A percentile compares a stretch with the other conserved stretches of the same genome.
These are phyloP conservation scores for Aspergillus caelatus DNA, from an alignment of 2,329 filamentous ascomycete species.

Conservation along the genomic window DNA sequence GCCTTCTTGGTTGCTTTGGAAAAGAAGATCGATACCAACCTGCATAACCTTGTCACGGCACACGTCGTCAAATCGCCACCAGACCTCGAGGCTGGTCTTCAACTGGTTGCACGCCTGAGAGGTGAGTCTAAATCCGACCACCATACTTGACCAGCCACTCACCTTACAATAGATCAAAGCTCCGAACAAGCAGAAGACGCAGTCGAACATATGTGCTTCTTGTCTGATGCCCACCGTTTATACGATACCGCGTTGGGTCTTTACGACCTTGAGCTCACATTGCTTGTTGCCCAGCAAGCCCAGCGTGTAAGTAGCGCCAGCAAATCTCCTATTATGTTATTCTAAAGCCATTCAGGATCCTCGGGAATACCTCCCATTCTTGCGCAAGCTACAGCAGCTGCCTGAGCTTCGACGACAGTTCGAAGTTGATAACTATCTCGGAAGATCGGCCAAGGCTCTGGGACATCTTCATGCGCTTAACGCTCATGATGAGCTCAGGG, in stretches of 20 bases:
- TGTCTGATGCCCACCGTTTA: constrained; percentile 87
- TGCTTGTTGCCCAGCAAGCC: constrained; percentile 91
- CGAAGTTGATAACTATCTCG: constrained; percentile 85
- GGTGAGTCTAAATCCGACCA: constrained; percentile 33
- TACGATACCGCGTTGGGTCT: constrained; percentile 89
- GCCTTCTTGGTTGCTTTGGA: constrained; percentile 73
- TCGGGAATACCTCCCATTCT: constrained; percentile 90
- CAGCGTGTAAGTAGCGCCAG: constrained; percentile 62
- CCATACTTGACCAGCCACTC: constrained; percentile 15
- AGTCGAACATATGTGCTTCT: constrained; percentile 95
- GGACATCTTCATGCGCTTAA: constrained; percentile 72
- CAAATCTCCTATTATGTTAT: background rate
- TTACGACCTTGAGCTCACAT: constrained; percentile 86
- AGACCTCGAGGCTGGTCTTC: constrained; percentile 81
- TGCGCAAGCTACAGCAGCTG: constrained; percentile 81
- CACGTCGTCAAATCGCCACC: constrained; percentile 93
- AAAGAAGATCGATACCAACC: constrained; percentile 62
- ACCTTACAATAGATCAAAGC: constrained; percentile 55
- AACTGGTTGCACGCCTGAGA: constrained; percentile 73
- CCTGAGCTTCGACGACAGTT: constrained; percentile 72
- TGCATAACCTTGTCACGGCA: constrained; percentile 92
- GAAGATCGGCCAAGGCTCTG: constrained; percentile 75
- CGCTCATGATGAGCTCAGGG: constrained; percentile 74
- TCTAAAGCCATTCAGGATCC: constrained; percentile 64
- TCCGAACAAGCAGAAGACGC: constrained; percentile 79